Conservation (phyloP, 2,329 filamentous ascomycete genomes). For the Calycina herbarum region DNA sequence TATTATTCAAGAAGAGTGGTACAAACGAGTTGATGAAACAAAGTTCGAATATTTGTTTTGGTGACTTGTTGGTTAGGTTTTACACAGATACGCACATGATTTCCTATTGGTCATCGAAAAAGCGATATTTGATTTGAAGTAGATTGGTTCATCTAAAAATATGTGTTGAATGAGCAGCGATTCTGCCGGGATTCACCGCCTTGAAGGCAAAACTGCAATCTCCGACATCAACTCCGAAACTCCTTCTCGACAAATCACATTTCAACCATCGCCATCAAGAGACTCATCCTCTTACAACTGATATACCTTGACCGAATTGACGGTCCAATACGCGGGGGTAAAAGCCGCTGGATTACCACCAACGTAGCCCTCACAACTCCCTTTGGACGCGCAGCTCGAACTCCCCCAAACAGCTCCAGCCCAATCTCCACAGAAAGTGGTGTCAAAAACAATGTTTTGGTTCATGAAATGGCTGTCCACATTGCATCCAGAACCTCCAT, state of each 20-base stretch:
- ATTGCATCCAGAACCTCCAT: conserved; percentile 61
- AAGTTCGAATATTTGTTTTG: too few relatives aligned
- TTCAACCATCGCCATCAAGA: neutral
- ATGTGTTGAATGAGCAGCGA: too few relatives aligned
- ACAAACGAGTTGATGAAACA: too few relatives aligned
- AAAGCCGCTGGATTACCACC: conserved; percentile 31
- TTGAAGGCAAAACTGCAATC: neutral
- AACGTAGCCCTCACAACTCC: conserved; percentile 28
- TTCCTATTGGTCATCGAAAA: too few relatives aligned
- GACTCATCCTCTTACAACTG: conserved; percentile 16
- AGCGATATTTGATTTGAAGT: too few relatives aligned
- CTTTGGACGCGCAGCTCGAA: conserved; percentile 20
- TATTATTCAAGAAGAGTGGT: too few relatives aligned
- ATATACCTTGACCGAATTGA: conserved; percentile 35
- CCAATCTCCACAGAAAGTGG: conserved; percentile 70
- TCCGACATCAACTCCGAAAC: conserved; percentile 5
- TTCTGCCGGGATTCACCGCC: neutral
- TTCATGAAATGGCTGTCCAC: conserved; percentile 65
- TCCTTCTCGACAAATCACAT: neutral
- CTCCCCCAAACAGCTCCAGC: conserved; percentile 27
- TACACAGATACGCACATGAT: too few relatives aligned
- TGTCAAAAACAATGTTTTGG: conserved; percentile 73
- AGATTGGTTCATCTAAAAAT: too few relatives aligned
- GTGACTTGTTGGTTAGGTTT: too few relatives aligned
- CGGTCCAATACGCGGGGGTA: conserved; percentile 29